Evolutionary conservation across 208 protist species (phyloP).

Genomic region (Angomonas desouzai): DNA sequence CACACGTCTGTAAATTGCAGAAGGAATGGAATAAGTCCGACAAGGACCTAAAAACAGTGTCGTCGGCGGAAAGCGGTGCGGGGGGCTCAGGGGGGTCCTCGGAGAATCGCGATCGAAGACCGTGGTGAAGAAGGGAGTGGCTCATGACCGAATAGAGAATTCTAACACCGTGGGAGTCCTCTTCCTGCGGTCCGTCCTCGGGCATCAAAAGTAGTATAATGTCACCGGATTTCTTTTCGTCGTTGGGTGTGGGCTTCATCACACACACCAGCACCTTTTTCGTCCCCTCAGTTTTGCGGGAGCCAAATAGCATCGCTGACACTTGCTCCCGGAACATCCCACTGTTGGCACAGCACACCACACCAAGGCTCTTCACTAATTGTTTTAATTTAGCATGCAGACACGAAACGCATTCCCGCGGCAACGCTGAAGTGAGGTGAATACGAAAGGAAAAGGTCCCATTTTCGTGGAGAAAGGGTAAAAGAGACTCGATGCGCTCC

Average conservation of each 20-base stretch:
- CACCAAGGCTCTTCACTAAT: background rate
- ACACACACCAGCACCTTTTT: background rate
- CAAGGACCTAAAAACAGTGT: background rate
- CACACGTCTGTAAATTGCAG: background rate
- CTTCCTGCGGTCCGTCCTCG: slow-evolving; percentile 27
- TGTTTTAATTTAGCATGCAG: background rate
- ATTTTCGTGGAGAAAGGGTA: background rate
- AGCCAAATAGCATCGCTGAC: no score
- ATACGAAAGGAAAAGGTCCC: background rate
- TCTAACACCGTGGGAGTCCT: background rate
- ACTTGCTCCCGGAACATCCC: background rate
- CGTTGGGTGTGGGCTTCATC: background rate
- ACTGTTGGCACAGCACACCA: background rate
- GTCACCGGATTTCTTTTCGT: background rate
- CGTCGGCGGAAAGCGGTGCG: background rate
- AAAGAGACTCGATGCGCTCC: background rate
- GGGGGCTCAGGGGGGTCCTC: background rate
- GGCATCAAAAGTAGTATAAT: slow-evolving; percentile 41
- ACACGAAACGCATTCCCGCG: background rate
- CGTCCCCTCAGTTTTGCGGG: no score
- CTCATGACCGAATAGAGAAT: slow-evolving; percentile 22
- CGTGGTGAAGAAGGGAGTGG: slow-evolving; percentile 46
- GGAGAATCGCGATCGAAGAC: slow-evolving; percentile 44
- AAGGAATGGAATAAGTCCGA: background rate
- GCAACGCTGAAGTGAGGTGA: background rate